Evolutionary conservation across 108 stramenopile species (phyloP), one percentile per base, ranked within the genome.

Genomic region (Cyclotella kingstonii): DNA sequence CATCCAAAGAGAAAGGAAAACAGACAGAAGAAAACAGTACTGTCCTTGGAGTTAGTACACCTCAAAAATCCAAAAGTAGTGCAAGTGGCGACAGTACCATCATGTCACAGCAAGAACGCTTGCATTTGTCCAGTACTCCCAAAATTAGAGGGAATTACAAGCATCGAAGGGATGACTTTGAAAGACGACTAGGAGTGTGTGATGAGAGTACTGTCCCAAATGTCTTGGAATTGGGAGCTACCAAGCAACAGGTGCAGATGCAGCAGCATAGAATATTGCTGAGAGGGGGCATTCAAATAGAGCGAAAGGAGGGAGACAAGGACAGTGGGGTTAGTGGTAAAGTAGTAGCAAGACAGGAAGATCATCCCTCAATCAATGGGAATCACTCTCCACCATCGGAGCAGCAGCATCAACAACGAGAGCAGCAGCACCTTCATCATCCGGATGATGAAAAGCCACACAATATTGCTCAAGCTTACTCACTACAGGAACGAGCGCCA

Each of bases 81-180:
- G 25, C 11, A 6, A 42, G 9, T 35, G 6, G 1, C 7, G 27
- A 17, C 2, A 46, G 42, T 9, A 18, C 1, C 10, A 42, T 7
- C 5, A 28, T 22, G 14, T 42, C 43, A 26, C 53, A 46, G 36
- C 30, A 66, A 12, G 25, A 53, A 22, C 34, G 60, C 40, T 54
- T 54, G 27, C 70, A 72, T 35, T 48, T 44, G 36, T 61, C 70
- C n/a, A 62, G 54, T 39, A 72, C 70, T 2, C 70, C 70, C 12
- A 63, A 72, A 34, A 63, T 72, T 49, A 31, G 70, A 17, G 70
- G 70, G 8, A 67, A 67, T 51, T 48, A 30, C 1, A 36, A 42
- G 46, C 27, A 58, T 30, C 43, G 55, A 22, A 31, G 66, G 28
- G 66, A 66, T 22, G 23, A 25, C 30, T 71, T 60, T 38, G 15